A percentile compares a stretch with the other conserved stretches of the same genome.
Conservation (phyloP, 257 asterid genomes). For the Paraleonurus japonicus region DNA sequence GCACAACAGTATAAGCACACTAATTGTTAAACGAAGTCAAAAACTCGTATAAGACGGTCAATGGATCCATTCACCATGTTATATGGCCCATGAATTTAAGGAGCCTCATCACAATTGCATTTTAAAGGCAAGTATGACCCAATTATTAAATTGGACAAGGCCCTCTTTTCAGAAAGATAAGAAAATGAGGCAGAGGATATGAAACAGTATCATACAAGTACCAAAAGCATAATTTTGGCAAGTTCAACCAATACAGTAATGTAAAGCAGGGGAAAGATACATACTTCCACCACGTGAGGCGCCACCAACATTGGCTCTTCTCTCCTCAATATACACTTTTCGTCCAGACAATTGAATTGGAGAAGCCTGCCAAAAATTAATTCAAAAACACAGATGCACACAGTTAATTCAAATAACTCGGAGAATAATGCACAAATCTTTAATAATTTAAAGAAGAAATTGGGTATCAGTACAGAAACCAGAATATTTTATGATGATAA, state of each 20-base stretch:
- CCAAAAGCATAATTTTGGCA: not conserved
- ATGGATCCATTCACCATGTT: too few species aligned
- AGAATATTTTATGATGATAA: not conserved
- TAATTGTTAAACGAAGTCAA: not conserved
- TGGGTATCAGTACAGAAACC: not conserved
- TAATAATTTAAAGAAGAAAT: not conserved
- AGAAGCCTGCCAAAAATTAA: conserved; percentile 52
- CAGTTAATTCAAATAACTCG: conserved; percentile 5
- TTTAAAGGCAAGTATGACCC: too few species aligned
- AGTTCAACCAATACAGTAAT: not conserved
- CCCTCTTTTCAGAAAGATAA: not conserved
- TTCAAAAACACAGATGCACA: not conserved
- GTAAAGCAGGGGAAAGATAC: conserved; percentile 27
- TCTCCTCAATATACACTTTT: conserved; percentile 75
- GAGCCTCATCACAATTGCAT: too few species aligned
- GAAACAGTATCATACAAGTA: not conserved
- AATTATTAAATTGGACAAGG: too few species aligned
- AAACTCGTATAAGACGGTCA: too few species aligned
- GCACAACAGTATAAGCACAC: not conserved
- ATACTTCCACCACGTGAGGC: conserved; percentile 76
- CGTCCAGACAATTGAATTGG: conserved; percentile 68
- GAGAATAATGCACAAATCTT: not conserved
- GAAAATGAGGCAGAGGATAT: not conserved
- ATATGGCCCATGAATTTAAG: too few species aligned
- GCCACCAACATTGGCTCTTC: conserved; percentile 51